Conservation (phyloP, 345 rosid species). For the Pistacia atlantica region DNA sequence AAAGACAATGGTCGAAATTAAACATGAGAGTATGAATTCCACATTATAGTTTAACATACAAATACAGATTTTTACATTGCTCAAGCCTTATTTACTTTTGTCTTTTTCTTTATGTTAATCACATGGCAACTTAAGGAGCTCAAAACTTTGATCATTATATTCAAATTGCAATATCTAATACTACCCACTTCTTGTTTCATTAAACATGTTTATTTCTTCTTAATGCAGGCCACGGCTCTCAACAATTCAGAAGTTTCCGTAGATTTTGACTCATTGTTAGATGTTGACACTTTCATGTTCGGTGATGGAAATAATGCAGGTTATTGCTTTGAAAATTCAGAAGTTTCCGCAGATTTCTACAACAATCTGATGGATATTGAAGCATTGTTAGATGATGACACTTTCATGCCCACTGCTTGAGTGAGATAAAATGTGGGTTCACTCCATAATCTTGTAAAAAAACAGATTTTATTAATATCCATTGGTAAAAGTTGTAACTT, state of each 20-base stretch:
- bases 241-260: constrained; percentile 35
- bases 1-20: not conserved
- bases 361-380: constrained; percentile 62
- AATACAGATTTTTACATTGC: not conserved
- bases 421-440: not conserved
- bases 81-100: not conserved
- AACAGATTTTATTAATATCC: not conserved
- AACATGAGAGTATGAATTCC: not conserved
- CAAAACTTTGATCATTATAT: too few species aligned
- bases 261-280: constrained; percentile 53
- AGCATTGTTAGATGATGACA: constrained; percentile 52
- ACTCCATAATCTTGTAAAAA: constrained; percentile 1
- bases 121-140: not conserved
- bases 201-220: not conserved
- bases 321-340: constrained; percentile 35
- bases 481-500: constrained; percentile 22
- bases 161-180: not conserved
- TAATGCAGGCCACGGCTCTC: constrained; percentile 43
- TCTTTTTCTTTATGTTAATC: not conserved
- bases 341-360: constrained; percentile 44
- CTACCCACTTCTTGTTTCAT: not conserved
- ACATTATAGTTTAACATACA: not conserved
- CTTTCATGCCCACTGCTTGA: constrained; percentile 47
- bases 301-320: constrained; percentile 30
- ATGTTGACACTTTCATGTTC: not conserved